phyloP scores from a whole-genome alignment of 441 rosid genomes.

The Aleurites moluccanus region DNA sequence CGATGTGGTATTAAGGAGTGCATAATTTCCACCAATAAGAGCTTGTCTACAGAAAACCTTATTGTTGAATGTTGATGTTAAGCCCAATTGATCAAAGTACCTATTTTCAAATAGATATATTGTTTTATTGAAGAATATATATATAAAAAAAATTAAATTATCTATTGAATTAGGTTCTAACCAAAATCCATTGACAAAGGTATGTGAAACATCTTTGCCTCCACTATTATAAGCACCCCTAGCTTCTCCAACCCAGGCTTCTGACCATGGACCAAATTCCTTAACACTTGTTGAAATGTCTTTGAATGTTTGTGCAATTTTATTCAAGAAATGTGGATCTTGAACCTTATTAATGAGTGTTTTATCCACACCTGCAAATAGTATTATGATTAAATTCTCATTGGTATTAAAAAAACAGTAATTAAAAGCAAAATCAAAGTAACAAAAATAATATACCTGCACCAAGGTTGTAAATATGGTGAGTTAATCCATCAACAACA shows the following conservation, averaged over 20 bases:
- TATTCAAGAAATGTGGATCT: constrained; percentile 49
- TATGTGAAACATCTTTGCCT: constrained; percentile 54
- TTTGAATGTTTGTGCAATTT: constrained; percentile 42
- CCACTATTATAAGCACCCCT: constrained; percentile 80
- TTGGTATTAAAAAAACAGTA: background rate
- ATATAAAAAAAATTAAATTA: too few relatives aligned
- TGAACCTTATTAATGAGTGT: constrained; percentile 45
- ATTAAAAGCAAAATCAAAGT: too few relatives aligned
- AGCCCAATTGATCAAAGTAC: constrained; percentile 69
- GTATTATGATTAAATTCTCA: background rate
- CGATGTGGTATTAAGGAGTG: constrained; percentile 48
- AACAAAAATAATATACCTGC: constrained; percentile 32
- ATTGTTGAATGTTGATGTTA: constrained; percentile 54
- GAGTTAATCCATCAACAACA: constrained; percentile 54
- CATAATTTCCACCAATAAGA: constrained; percentile 71
- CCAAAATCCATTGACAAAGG: constrained; percentile 65
- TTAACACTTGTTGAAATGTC: constrained; percentile 27
- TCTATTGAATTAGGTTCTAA: too few relatives aligned
- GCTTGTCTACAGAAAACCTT: constrained; percentile 71
- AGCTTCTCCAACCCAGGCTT: constrained; percentile 65
- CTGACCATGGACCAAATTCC: constrained; percentile 48
- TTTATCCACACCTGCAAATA: constrained; percentile 45
- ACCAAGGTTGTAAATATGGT: constrained; percentile 73
- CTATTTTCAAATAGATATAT: too few relatives aligned
- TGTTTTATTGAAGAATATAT: too few relatives aligned